Base-by-base conservation (phyloP, 805 yeast genomes). In the Pichia sporocuriosa region DNA sequence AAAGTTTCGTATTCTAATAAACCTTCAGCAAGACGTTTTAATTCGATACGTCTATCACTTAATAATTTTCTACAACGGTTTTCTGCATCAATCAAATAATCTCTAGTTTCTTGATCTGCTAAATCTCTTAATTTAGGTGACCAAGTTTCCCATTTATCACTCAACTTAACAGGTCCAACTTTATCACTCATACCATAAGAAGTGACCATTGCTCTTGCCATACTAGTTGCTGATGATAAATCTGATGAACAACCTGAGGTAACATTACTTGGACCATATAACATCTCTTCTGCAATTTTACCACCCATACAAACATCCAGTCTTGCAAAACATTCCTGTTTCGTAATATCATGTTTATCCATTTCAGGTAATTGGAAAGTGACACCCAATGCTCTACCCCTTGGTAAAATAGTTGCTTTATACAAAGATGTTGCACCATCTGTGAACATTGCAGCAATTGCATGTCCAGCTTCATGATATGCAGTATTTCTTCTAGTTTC, bases 261-360 rank as follows among this genome's bases (percentile, higher is more conserved):
- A 11, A 93, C 95, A 58, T 89, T 85, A 42, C 86, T 96, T 35
- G 80, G 74, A 2, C 98, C 98, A 58, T 86, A 85, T 37, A 84
- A 73, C 71, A 86, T 69, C 59, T 90, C 97, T 68, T 93, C 99
- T 24, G 98, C 98, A 44, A 88, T 80, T 62, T 89, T 89, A 49
- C 99, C 99, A 46, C 98, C 99, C 98, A 93, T 93, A 61, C 96
- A 88, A 37, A 93, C 98, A 62, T 93, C 98, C 51, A 93, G 66
- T 49, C 95, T 72, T 0, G 97, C 96, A 49, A 82, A 71, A 61
- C 96, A 85, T 65, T 93, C 97, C 46, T 73, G 77, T 60, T 77
- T 84, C 25, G 96, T 87, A 64, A 85, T 84, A 58, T 90, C 97
- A 47, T 85, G 88, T 68, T 93, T 90, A 66, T 93, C 98, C 90